These are phyloP conservation scores for Protoeuglena noctilucae DNA, from an alignment of 139 green algal species.

Conservation along the genomic window DNA sequence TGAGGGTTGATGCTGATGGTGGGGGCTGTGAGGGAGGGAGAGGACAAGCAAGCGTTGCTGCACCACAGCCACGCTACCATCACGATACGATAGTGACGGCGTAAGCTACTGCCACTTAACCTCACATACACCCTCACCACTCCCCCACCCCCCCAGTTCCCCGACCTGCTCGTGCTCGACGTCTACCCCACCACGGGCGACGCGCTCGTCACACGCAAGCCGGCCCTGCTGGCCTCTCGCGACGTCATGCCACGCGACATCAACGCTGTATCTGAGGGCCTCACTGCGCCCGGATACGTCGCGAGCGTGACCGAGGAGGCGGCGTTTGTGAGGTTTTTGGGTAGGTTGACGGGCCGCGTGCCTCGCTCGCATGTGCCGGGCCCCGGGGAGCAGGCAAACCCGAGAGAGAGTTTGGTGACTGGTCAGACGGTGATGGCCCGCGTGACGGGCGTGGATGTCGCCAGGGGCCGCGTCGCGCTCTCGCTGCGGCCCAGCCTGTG, in stretches of 20 bases:
- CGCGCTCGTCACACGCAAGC: constrained; percentile 43
- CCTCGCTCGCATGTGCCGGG: neutral
- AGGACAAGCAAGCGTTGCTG: too few relatives aligned
- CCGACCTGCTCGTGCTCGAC: constrained; percentile 40
- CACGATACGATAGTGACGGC: too few relatives aligned
- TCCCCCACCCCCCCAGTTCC: too few relatives aligned
- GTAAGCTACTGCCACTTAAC: too few relatives aligned
- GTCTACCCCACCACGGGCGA: constrained; percentile 8
- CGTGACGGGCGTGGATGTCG: neutral
- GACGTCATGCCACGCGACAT: constrained; percentile 8
- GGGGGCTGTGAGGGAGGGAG: too few relatives aligned
- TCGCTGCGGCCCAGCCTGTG: neutral
- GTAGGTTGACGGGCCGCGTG: constrained; percentile 47
- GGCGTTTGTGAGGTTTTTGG: constrained; percentile 76
- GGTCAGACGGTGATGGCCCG: neutral
- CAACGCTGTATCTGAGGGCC: constrained; percentile 19
- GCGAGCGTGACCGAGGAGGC: constrained; percentile 42
- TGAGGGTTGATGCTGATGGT: too few relatives aligned
- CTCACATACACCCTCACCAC: too few relatives aligned
- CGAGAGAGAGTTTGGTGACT: too few relatives aligned
- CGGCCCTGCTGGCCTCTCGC: constrained; percentile 28
- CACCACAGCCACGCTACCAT: too few relatives aligned
- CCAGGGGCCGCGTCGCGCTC: constrained; percentile 1
- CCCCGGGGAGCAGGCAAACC: too few relatives aligned
- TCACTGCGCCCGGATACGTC: constrained; percentile 59